Base-by-base conservation (phyloP, 495 filamentous ascomycete genomes). In the Diplogelasinospora grovesii region DNA sequence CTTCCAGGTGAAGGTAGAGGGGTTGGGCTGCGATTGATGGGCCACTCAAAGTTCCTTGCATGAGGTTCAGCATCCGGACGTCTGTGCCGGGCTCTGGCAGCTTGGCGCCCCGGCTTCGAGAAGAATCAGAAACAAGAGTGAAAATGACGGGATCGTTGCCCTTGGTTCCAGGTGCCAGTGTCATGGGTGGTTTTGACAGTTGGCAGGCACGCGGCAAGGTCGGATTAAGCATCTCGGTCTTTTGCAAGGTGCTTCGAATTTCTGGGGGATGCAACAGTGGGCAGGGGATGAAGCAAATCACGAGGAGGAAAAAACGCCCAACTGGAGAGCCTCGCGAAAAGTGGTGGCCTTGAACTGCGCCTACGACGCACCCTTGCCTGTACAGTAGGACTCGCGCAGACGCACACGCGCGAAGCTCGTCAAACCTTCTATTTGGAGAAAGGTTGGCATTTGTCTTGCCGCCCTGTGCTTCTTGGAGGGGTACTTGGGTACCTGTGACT, bases 291-390 rank as follows among this genome's bases (percentile, higher is more conserved):
- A 10, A 15, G 11, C 15, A 24, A 46, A 31, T 38, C 29, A 41
- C 20, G 41, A 14, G 8, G 3, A 21, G 11, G 14, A 20, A 46
- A 42, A 42, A 48, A 45, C 34, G 43, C 34, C 47, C 35, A 47
- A 15, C 46, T 15, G 13, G 29, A 50, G 32, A 44, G 50, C 47
- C 47, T 53, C 18, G 53, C 30, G 10, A 34, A 41, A 45, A 32
- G 48, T 48, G 43, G 50, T 26, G 39, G 50, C 44, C 43, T 45
- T 36, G n/a, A n/a, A 39, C 53, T 53, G 53, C 46, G 46, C 49
- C 49, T 52, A 45, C 41, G 9, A 10, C 4, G 4, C 16, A 14
- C 29, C 22, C 30, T 22, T 37, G 19, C 32, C 8, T 33, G 28
- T n/a, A 13, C 5, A 24, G 23, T 18, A 18, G 11, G 36, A 33